Conservation (phyloP, 371 early-diverging fungal genomes). For the Mucor irregularis region DNA sequence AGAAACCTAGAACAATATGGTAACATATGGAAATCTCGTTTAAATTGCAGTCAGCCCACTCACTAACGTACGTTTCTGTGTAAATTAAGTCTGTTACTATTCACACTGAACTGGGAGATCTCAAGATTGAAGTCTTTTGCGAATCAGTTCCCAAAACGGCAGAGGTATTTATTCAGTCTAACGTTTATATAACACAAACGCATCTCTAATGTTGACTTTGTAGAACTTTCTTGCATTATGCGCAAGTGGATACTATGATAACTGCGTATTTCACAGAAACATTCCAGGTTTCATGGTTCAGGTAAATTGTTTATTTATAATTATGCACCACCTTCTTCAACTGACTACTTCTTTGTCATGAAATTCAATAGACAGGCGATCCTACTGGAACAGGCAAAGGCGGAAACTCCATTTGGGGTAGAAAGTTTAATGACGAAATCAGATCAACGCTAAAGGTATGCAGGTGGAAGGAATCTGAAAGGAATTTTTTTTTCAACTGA, state of each 20-base stretch:
- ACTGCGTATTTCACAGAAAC: constrained; percentile 82
- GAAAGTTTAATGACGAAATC: constrained; percentile 88
- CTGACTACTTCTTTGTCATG: not conserved
- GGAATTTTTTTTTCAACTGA: no score
- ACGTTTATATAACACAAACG: not conserved
- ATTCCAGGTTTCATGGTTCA: constrained; percentile 92
- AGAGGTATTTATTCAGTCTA: constrained; percentile 58
- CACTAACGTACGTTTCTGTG: no score
- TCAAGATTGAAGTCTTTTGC: constrained; percentile 85
- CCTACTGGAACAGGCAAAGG: constrained; percentile 90
- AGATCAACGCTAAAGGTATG: constrained; percentile 75
- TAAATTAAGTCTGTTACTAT: constrained; percentile 73
- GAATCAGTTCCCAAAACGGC: constrained; percentile 82
- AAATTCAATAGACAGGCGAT: constrained; percentile 80
- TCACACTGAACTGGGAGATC: constrained; percentile 90
- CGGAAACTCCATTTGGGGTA: constrained; percentile 86
- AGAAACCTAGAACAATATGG: not conserved
- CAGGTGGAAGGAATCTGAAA: not conserved
- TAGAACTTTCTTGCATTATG: constrained; percentile 95
- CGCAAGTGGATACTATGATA: constrained; percentile 91
- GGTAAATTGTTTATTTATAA: constrained; percentile 48
- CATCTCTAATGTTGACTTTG: not conserved
- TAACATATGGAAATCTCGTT: no score
- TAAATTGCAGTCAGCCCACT: no score
- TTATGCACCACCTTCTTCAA: no score